Base-by-base conservation (phyloP, 1,139 yeast species). In the Protomyces lactucae-debilis region DNA sequence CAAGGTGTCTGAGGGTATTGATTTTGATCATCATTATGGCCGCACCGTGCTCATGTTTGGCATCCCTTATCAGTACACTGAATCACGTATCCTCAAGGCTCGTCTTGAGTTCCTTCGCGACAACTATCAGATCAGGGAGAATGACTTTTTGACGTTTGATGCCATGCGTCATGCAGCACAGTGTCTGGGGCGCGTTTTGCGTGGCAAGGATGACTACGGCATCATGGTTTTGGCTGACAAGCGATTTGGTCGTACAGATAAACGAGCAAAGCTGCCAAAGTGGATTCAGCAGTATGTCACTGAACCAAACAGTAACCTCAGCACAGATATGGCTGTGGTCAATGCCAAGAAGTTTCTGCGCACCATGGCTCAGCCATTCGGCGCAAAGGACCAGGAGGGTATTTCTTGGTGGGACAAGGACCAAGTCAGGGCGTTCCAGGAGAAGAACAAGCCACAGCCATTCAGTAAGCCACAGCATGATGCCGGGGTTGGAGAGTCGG, bases 121-220 rank as follows among this genome's bases (percentile, higher is more conserved):
- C 73, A 92, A 91, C 73, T 92, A 84, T 73, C 95, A 90, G 71
- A 93, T 93, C 64, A 82, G 90, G 68, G 99, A 93, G 72, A 92
- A 90, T 73, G 99, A 95, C 72, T 93, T 93, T 73, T 76, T 93
- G 55, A 91, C 98, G 25, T 93, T 93, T 81, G 99, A 93, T 76
- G 99, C 99, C 39, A 95, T 93, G 99, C 84, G 99, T 73, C 99
- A 93, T 78, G 99, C 99, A 2, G 99, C 99, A 0, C 99, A 93
- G 76, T 93, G 99, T 77, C 77, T 93, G 72, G 99, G 99, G 14
- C 84, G 99, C 73, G 99, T 93, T 64, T 78, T 93, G 70, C 84
- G 99, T 78, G 99, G 99, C 69, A 93, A 93, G 73, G 97, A 93
- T 73, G 99, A 93, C 77, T 93, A 95, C 74, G 99, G 99, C 67